phyloP scores from a whole-genome alignment of 306 rosid species.

The Quercus bicolor region DNA sequence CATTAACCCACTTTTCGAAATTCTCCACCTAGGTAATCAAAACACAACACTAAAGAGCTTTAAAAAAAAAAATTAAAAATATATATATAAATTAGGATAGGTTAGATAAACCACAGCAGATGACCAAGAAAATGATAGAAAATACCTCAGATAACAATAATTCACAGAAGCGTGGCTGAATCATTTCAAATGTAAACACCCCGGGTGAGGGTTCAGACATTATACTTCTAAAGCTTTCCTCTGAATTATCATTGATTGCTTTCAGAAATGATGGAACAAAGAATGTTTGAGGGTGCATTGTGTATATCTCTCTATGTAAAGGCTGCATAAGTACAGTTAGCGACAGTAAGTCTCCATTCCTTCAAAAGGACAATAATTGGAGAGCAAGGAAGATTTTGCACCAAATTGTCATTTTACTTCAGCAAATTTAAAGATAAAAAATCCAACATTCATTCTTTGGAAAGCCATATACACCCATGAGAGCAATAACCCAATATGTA shows the following conservation, averaged over 20 bases:
- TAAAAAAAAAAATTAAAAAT: background rate
- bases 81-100: slow-evolving; percentile 1
- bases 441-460: background rate
- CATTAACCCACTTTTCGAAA: slow-evolving; percentile 83
- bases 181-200: slow-evolving; percentile 75
- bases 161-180: slow-evolving; percentile 72
- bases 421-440: background rate
- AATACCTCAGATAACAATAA: slow-evolving; percentile 80
- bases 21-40: slow-evolving; percentile 66
- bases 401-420: slow-evolving; percentile 3
- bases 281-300: slow-evolving; percentile 56
- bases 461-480: background rate
- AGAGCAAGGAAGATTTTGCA: background rate
- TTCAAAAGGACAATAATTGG: slow-evolving; percentile 3
- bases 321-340: slow-evolving; percentile 47
- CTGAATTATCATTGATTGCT: slow-evolving; percentile 72
- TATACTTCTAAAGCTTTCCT: slow-evolving; percentile 70
- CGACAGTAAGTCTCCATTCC: slow-evolving; percentile 8
- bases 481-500: background rate
- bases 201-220: slow-evolving; percentile 72
- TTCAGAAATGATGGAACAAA: slow-evolving; percentile 81
- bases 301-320: slow-evolving; percentile 56
- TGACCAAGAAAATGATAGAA: slow-evolving; percentile 20
- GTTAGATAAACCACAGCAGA: slow-evolving; percentile 7
- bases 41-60: slow-evolving; percentile 17